Percentiles rank a stretch among this genome's conserved stretches.
Evolutionary conservation across 2,329 filamentous ascomycete species (phyloP).

Genomic region (Leptographium flavum): DNA sequence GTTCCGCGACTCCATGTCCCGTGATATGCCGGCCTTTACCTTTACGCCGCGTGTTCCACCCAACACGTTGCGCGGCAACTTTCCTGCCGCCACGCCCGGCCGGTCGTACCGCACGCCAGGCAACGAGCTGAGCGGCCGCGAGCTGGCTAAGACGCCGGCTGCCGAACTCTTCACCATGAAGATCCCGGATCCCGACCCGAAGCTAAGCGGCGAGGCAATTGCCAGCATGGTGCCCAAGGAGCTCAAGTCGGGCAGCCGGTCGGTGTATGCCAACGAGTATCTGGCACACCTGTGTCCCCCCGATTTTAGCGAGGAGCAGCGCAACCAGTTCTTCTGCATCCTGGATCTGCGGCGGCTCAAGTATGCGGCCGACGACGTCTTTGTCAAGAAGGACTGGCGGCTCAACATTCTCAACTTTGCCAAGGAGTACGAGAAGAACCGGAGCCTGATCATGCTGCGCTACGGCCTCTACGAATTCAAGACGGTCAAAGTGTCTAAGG

Average conservation of each 20-base stretch:
- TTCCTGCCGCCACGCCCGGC: slow-evolving; percentile 30
- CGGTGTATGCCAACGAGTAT: slow-evolving; percentile 47
- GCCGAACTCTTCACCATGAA: slow-evolving; percentile 43
- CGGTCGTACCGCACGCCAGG: slow-evolving; percentile 28
- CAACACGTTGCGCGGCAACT: slow-evolving; percentile 32
- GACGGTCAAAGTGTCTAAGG: slow-evolving; percentile 43
- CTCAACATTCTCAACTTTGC: slow-evolving; percentile 48
- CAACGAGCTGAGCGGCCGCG: slow-evolving; percentile 31
- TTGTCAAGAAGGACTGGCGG: slow-evolving; percentile 46
- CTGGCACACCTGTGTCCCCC: slow-evolving; percentile 41
- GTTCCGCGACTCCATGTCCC: slow-evolving; percentile 18
- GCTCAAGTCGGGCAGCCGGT: slow-evolving; percentile 31
- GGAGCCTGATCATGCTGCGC: slow-evolving; percentile 44
- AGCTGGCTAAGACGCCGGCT: slow-evolving; percentile 32
- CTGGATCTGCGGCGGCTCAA: slow-evolving; percentile 47
- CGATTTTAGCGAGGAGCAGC: slow-evolving; percentile 43
- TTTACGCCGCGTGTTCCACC: slow-evolving; percentile 32
- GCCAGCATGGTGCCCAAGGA: slow-evolving; percentile 38
- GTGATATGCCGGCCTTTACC: slow-evolving; percentile 15
- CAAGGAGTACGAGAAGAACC: slow-evolving; percentile 50
- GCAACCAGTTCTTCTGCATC: slow-evolving; percentile 48
- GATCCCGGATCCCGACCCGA: slow-evolving; percentile 40
- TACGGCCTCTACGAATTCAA: slow-evolving; percentile 51
- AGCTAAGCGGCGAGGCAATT: slow-evolving; percentile 40
- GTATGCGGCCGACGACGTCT: slow-evolving; percentile 47